Evolutionary conservation across 2,329 filamentous ascomycete genomes (phyloP), one percentile per base, ranked within the genome.

Genomic region (Pseudogymnoascus sp.): DNA sequence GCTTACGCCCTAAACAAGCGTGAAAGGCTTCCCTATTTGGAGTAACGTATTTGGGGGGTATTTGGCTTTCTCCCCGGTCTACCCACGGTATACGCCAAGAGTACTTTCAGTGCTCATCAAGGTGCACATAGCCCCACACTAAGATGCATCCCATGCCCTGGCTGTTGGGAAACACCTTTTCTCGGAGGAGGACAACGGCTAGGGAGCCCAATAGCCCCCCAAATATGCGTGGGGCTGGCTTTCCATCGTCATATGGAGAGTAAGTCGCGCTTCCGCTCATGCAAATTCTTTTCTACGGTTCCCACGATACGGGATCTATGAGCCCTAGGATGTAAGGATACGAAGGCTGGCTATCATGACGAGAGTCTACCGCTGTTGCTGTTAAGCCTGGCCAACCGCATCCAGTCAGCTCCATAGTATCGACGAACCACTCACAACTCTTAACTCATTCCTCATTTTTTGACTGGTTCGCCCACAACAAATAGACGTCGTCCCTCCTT

Each of bases 401-500:
- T 41, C 23, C 11, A 61, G 16, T 7, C 37, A 23, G 34, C 23
- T 28, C 34, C 34, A 37, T 61, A 23, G 60, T 61, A 25, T 21
- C 60, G 3, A 39, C n/a, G 37, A 37, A 43, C 37, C 60, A 61
- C 23, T 61, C 60, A 61, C 16, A 61, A 25, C 34, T n/a, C 37
- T 25, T 23, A 39, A 25, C 19, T 25, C 37, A 43, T 61, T 43
- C 37, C 25, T n/a, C 6, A 61, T 25, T 39, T 25, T 43, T 39
- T 61, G 19, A 61, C 60, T 61, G 60, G 60, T 14, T 39, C 60
- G 60, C 34, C 34, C 34, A 41, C 60, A 61, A 61, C 60, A 61
- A 61, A 43, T 43, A 61, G 34, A 25, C n/a, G 34, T 39, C 34
- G n/a, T 41, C 34, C 60, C 60, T 61, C 60, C 28, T 57, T 57